Base-by-base conservation (phyloP, 768 basidiomycete species). In the Vararia minispora region DNA sequence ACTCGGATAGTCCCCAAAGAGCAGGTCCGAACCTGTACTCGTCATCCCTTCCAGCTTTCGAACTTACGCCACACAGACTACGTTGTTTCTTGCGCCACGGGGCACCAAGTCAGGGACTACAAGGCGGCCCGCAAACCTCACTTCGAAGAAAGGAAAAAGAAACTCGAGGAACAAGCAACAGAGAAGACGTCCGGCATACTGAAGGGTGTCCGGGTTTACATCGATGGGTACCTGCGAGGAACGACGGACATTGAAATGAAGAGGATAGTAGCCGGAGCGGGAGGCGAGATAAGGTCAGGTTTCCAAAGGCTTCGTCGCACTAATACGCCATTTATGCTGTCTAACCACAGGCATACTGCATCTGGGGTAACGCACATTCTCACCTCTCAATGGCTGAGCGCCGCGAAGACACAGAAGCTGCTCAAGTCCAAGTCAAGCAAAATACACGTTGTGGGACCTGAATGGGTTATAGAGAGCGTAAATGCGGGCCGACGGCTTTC, bases 241-340 rank as follows among this genome's bases (percentile, higher is more conserved):
- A 84, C 81, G 16, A 89, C 84, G 2, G 84, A 87, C 52, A 71
- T 80, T 35, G 84, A 89, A 57, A 75, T 90, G 64, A 87, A 76
- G 58, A 63, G 72, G 46, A 60, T 78, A 11, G 64, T 89, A 7
- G 53, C 62, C n/a, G 59, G 68, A 29, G 78, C 75, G 32, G 88
- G 87, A 1, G 87, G 85, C 2, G 61, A 60, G 26, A 60, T 74
- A 6, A 42, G 76, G 87, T 88, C n/a, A n/a, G n/a, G n/a, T n/a
- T n/a, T n/a, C n/a, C n/a, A n/a, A n/a, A n/a, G n/a, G n/a, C n/a
- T n/a, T n/a, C n/a, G n/a, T n/a, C n/a, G n/a, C n/a, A n/a, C n/a
- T n/a, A n/a, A n/a, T n/a, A n/a, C n/a, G n/a, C n/a, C n/a, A n/a
- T n/a, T n/a, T n/a, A n/a, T n/a, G n/a, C n/a, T n/a, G n/a, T n/a